These are phyloP conservation scores for Acrasis kona DNA, from an alignment of 78 protist genomes.

Conservation along the genomic window DNA sequence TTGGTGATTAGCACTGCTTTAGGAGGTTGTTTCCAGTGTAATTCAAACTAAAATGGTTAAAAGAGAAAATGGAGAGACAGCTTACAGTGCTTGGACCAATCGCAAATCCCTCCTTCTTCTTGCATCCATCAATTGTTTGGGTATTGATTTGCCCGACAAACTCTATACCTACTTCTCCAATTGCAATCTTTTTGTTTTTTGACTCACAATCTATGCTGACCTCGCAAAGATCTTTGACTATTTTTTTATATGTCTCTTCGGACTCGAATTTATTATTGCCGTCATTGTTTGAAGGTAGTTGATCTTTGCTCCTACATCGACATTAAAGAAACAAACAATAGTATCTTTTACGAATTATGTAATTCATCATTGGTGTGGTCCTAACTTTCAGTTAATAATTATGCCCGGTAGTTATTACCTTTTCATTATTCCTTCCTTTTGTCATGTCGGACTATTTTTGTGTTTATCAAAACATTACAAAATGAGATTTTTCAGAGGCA, in stretches of 20 bases:
- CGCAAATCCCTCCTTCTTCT: not conserved
- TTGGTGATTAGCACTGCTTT: not conserved
- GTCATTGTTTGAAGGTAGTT: not conserved
- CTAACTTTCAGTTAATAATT: no score
- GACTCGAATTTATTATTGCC: not conserved
- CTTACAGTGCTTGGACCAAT: no score
- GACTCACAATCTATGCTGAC: not conserved
- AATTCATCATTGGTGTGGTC: no score
- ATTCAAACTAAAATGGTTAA: not conserved
- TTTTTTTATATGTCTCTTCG: not conserved
- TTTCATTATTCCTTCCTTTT: no score
- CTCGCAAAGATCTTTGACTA: not conserved
- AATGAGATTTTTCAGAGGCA: no score
- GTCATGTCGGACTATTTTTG: no score
- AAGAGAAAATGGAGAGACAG: no score
- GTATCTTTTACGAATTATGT: no score
- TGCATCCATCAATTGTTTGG: not conserved
- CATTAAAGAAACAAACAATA: no score
- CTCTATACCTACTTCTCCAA: not conserved
- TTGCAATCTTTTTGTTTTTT: not conserved
- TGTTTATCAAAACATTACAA: no score
- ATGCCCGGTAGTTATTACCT: no score
- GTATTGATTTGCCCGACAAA: not conserved
- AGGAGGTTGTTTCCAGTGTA: not conserved
- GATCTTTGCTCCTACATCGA: no score